phyloP scores from a whole-genome alignment of 352 stramenopile species.

The Phytophthora pisi region DNA sequence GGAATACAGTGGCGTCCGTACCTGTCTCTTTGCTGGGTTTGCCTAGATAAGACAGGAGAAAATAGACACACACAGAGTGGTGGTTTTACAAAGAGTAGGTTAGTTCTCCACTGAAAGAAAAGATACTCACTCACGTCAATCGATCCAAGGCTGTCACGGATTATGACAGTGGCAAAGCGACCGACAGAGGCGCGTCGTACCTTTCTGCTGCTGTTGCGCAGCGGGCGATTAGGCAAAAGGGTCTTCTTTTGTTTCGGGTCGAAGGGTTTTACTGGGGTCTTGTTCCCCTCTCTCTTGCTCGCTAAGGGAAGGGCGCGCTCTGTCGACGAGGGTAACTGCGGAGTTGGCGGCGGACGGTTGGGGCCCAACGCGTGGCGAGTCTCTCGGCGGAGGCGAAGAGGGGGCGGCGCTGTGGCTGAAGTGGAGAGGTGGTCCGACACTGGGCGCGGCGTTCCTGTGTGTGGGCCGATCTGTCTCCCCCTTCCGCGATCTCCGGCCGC shows the following conservation, averaged over 20 bases:
- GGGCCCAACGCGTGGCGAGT: conserved; percentile 38
- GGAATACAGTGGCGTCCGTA: conserved; percentile 16
- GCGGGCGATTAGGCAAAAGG: conserved; percentile 18
- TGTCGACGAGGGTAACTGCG: conserved; percentile 8
- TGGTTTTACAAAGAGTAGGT: not conserved
- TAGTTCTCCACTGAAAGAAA: not conserved
- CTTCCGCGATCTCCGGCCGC: conserved; percentile 22
- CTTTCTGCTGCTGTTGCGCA: not conserved
- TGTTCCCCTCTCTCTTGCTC: too few relatives aligned
- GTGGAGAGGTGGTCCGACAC: conserved; percentile 37
- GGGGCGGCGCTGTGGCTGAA: conserved; percentile 2
- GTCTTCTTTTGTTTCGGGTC: conserved; percentile 7
- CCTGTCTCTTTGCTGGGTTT: conserved; percentile 26
- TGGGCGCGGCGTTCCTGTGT: conserved; percentile 25
- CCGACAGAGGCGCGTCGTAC: not conserved
- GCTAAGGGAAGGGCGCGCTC: conserved; percentile 6
- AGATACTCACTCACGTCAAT: not conserved
- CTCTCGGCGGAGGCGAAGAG: conserved; percentile 24
- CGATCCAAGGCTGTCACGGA: not conserved
- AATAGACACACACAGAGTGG: conserved; percentile 1
- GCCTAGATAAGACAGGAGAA: conserved; percentile 2
- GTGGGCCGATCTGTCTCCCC: conserved; percentile 33
- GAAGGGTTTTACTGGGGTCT: conserved; percentile 1
- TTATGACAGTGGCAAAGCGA: not conserved
- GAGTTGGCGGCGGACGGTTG: conserved; percentile 32